These are phyloP conservation scores for Vanderwaltozyma verrucispora DNA, from an alignment of 805 yeast genomes.

Conservation along the genomic window DNA sequence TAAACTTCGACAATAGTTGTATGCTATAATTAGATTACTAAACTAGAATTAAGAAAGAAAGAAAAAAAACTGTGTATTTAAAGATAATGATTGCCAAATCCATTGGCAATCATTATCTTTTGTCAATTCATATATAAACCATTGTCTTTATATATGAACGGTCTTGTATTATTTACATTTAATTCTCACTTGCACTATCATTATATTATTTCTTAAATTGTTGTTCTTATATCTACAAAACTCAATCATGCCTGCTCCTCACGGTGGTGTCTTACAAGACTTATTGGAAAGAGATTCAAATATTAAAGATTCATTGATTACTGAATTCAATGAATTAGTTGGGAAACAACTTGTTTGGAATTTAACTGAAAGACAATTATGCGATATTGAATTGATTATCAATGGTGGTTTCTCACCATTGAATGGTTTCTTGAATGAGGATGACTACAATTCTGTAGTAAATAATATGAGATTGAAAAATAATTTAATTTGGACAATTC, in stretches of 20 bases:
- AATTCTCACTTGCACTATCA: too few relatives aligned
- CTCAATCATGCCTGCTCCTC: constrained; percentile 59
- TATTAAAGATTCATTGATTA: constrained; percentile 42
- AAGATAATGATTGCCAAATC: too few relatives aligned
- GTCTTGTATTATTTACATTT: too few relatives aligned
- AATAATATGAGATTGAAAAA: constrained; percentile 56
- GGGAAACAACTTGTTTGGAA: constrained; percentile 32
- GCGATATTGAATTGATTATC: constrained; percentile 84
- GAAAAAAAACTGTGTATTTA: too few relatives aligned
- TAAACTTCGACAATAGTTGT: too few relatives aligned
- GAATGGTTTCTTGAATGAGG: constrained; percentile 51
- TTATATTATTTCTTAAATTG: neutral
- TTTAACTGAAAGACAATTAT: constrained; percentile 78
- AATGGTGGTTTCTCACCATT: constrained; percentile 92
- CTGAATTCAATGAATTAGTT: constrained; percentile 44
- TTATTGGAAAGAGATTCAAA: constrained; percentile 70
- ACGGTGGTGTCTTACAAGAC: constrained; percentile 87
- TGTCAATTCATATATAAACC: too few relatives aligned
- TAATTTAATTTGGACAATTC: constrained; percentile 85
- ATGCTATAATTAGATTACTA: too few relatives aligned
- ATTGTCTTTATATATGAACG: too few relatives aligned
- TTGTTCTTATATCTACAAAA: neutral
- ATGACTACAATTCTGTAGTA: constrained; percentile 58
- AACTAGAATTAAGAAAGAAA: too few relatives aligned
- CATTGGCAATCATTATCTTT: too few relatives aligned